These are phyloP conservation scores for Excoecaria agallocha DNA, from an alignment of 345 rosid species.

Conservation along the genomic window DNA sequence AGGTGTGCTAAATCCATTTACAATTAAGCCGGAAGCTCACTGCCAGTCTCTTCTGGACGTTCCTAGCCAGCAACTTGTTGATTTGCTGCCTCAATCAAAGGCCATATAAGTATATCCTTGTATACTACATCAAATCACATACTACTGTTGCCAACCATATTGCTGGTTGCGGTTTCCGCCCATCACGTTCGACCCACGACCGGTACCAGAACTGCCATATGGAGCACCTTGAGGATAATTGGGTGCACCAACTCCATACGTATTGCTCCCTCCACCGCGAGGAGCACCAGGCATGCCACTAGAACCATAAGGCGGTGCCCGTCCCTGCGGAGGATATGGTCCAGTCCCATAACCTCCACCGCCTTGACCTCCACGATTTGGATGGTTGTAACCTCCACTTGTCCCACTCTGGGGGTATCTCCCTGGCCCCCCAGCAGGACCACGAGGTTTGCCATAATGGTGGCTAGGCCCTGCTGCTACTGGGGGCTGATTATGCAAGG, in stretches of 20 bases:
- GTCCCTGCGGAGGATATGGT: constrained; percentile 78
- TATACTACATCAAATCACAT: background rate
- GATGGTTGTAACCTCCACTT: constrained; percentile 52
- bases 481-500: constrained; percentile 68
- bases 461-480: constrained; percentile 75
- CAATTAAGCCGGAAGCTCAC: no score
- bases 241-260: constrained; percentile 70
- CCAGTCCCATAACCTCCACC: constrained; percentile 70
- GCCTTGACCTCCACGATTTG: constrained; percentile 47
- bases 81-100: background rate
- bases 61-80: no score
- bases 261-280: constrained; percentile 57
- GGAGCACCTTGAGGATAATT: constrained; percentile 73
- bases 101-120: background rate
- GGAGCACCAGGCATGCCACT: constrained; percentile 62
- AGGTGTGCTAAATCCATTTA: no score
- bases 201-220: constrained; percentile 66
- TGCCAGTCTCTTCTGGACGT: no score
- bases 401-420: constrained; percentile 66
- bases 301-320: constrained; percentile 67
- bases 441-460: constrained; percentile 70
- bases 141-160: constrained; percentile 68
- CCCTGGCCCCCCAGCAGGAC: constrained; percentile 71
- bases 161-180: constrained; percentile 85
- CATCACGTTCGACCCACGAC: constrained; percentile 79